These are phyloP conservation scores for Tetratostichococcus sp. DNA, from an alignment of 139 green algal species.

Conservation along the genomic window DNA sequence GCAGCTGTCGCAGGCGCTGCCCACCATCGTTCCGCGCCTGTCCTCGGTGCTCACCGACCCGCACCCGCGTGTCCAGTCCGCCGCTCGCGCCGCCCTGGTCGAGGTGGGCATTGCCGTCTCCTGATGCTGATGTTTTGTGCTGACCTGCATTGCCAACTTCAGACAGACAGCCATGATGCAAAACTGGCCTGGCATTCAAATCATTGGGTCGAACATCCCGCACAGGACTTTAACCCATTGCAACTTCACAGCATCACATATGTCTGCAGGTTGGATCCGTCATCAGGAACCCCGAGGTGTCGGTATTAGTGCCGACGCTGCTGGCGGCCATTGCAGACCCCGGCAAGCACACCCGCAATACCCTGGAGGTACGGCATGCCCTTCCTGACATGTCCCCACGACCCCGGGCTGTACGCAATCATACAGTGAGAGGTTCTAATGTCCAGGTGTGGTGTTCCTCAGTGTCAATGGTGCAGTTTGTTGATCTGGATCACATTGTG, in stretches of 20 bases:
- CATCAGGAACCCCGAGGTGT: conserved; percentile 92
- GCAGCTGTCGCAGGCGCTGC: conserved; percentile 89
- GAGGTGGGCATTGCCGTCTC: too few species aligned
- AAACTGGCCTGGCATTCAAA: too few species aligned
- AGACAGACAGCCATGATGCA: too few species aligned
- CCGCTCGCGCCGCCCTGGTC: conserved; percentile 74
- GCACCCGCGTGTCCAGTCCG: conserved; percentile 85
- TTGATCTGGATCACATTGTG: conserved; percentile 46
- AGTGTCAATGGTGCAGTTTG: not conserved
- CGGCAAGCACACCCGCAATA: conserved; percentile 58
- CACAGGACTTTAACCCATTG: too few species aligned
- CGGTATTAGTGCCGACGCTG: conserved; percentile 72
- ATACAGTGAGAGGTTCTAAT: too few species aligned
- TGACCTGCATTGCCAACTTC: not conserved
- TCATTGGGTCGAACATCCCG: too few species aligned
- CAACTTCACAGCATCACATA: too few species aligned
- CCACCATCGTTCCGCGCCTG: conserved; percentile 88
- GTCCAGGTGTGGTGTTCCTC: too few species aligned
- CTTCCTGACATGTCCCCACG: too few species aligned
- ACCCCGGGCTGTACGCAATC: too few species aligned
- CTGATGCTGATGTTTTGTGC: too few species aligned
- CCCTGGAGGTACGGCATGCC: conserved; percentile 32
- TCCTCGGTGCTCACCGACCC: conserved; percentile 74
- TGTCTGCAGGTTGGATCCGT: conserved; percentile 82
- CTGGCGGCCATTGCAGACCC: conserved; percentile 86